phyloP scores from a whole-genome alignment of 176 grass and related monocot species.

The Pharus latifolius region DNA sequence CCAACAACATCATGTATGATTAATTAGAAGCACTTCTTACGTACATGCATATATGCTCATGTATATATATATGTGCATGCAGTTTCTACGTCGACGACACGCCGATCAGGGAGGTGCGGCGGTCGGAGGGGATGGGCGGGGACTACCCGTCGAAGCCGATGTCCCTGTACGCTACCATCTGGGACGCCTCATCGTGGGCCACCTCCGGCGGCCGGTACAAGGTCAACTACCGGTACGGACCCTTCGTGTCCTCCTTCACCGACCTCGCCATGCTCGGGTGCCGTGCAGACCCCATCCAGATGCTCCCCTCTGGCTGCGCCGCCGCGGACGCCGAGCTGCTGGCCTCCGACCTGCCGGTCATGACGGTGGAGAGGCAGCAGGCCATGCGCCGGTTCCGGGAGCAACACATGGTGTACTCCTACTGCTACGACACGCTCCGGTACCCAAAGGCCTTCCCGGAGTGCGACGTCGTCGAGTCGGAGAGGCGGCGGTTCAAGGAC shows the following conservation, averaged over 20 bases:
- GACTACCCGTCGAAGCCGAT: slow-evolving; percentile 92
- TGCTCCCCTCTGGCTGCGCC: slow-evolving; percentile 23
- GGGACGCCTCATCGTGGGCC: slow-evolving; percentile 85
- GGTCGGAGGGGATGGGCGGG: slow-evolving; percentile 15
- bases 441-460: slow-evolving; percentile 52
- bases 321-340: neutral
- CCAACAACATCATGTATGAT: slow-evolving; percentile 27
- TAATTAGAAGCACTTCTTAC: too few species aligned
- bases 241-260: slow-evolving; percentile 66
- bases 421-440: slow-evolving; percentile 59
- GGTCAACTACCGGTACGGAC: slow-evolving; percentile 63
- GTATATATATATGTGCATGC: too few species aligned
- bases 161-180: slow-evolving; percentile 82
- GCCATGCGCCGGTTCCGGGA: slow-evolving; percentile 62
- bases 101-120: slow-evolving; percentile 60
- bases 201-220: slow-evolving; percentile 61
- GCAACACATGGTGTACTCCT: slow-evolving; percentile 76
- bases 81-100: slow-evolving; percentile 78
- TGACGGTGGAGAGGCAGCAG: slow-evolving; percentile 57
- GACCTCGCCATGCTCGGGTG: slow-evolving; percentile 70
- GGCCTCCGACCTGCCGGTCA: slow-evolving; percentile 35
- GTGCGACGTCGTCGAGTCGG: slow-evolving; percentile 61
- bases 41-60: too few species aligned
- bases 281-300: slow-evolving; percentile 38
- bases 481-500: slow-evolving; percentile 47